Conservation (phyloP, 257 asterid genomes). For the Fraxinus cuspidata region DNA sequence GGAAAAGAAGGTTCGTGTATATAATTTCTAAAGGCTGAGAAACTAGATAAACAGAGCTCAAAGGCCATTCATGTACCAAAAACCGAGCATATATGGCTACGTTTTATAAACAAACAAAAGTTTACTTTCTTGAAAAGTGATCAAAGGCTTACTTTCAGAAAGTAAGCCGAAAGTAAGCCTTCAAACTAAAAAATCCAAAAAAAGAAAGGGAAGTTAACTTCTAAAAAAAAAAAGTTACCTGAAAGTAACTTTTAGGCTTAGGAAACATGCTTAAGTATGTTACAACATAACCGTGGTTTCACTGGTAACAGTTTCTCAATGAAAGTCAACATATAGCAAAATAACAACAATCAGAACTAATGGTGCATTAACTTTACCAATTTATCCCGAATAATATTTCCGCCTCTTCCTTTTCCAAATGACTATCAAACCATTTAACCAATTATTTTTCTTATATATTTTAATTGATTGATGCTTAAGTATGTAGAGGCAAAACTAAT, state of each 20-base stretch:
- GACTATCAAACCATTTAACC: neutral
- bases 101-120: neutral
- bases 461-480: slow-evolving; percentile 1
- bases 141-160: neutral
- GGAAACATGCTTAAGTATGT: neutral
- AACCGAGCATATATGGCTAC: neutral
- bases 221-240: neutral
- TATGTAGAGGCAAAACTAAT: slow-evolving; percentile 10
- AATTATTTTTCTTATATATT: neutral
- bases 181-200: neutral
- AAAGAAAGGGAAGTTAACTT: neutral
- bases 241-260: neutral
- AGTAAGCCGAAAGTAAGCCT: neutral
- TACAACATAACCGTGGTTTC: neutral
- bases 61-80: neutral
- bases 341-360: neutral
- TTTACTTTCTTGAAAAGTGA: neutral
- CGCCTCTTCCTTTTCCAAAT: slow-evolving; percentile 8
- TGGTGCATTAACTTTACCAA: slow-evolving; percentile 4
- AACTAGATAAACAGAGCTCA: slow-evolving; percentile 20
- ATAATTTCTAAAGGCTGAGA: neutral
- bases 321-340: slow-evolving; percentile 5
- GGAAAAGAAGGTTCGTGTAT: neutral
- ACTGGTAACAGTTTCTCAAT: neutral
- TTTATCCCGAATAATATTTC: neutral